A percentile compares a stretch with the other conserved stretches of the same genome.
phyloP scores from a whole-genome alignment of 2,329 filamentous ascomycete genomes.

The Pseudogymnoascus pannorum region DNA sequence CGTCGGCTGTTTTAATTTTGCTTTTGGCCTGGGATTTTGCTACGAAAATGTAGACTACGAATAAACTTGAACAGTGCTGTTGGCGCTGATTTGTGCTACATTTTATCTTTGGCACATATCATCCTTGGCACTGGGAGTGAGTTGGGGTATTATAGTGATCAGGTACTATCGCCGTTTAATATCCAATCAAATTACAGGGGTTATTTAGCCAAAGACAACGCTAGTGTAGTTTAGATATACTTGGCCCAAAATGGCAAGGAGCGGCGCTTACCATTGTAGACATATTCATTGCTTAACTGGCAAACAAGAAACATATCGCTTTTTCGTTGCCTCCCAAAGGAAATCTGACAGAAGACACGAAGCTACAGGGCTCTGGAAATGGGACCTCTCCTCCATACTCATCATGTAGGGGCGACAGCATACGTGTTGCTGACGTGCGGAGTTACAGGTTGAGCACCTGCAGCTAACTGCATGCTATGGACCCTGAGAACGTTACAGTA shows the following conservation, averaged over 20 bases:
- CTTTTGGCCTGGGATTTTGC: no score
- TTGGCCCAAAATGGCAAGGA: neutral
- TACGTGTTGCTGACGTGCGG: neutral
- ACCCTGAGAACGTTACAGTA: no score
- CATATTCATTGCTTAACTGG: neutral
- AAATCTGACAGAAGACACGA: neutral
- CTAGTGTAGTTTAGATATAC: no score
- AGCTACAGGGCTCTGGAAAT: neutral
- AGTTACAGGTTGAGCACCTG: neutral
- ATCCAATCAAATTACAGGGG: neutral
- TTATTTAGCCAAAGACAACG: no score
- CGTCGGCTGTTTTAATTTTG: slow-evolving; percentile 45
- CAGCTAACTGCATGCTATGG: no score
- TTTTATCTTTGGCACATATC: no score
- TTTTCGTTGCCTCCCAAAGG: neutral
- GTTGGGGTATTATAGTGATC: neutral
- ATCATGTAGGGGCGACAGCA: neutral
- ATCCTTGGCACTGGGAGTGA: no score
- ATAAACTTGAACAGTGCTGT: neutral
- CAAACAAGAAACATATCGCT: neutral
- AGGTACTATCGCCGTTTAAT: neutral
- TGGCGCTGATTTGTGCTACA: neutral
- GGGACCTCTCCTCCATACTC: neutral
- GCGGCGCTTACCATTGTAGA: no score
- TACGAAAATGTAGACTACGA: neutral